Percentiles rank a stretch among this genome's conserved stretches.
Conservation (phyloP, 164 flowering plant species). For the Vitis labrusca region DNA sequence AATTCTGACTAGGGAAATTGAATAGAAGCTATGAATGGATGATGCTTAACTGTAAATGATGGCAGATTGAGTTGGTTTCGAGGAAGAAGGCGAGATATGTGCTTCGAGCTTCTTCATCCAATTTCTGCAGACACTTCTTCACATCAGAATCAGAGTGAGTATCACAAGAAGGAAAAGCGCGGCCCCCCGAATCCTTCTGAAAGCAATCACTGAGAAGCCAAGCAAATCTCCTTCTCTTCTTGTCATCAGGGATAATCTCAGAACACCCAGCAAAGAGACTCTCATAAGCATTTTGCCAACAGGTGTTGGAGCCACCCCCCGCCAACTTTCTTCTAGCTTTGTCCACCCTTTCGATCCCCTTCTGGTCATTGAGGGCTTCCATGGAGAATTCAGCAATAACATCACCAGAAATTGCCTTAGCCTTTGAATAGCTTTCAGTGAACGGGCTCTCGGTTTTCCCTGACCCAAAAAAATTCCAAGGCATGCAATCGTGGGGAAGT, state of each 20-base stretch:
- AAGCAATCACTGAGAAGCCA: slow-evolving; percentile 87
- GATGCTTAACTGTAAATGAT: slow-evolving; percentile 56
- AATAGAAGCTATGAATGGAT: no score
- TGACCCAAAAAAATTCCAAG: no score
- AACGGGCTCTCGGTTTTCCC: slow-evolving; percentile 5
- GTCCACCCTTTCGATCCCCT: slow-evolving; percentile 46
- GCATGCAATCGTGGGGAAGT: no score
- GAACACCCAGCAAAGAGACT: slow-evolving; percentile 64
- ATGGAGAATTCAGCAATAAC: slow-evolving; percentile 56
- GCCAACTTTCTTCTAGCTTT: slow-evolving; percentile 45
- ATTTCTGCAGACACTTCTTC: slow-evolving; percentile 47
- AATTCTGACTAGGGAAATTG: background rate
- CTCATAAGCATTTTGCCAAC: slow-evolving; percentile 73
- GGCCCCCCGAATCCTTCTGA: slow-evolving; percentile 65
- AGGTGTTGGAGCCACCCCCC: slow-evolving; percentile 34
- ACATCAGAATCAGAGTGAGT: slow-evolving; percentile 31
- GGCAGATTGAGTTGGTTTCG: slow-evolving; percentile 77
- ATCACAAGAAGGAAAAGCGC: slow-evolving; percentile 61
- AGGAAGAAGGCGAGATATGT: slow-evolving; percentile 70
- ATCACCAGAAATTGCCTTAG: slow-evolving; percentile 1
- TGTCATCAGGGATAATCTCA: slow-evolving; percentile 54
- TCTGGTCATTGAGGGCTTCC: slow-evolving; percentile 33
- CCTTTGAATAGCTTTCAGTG: background rate
- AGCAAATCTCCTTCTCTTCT: slow-evolving; percentile 63
- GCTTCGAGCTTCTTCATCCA: slow-evolving; percentile 39